Conservation (phyloP, 2,329 filamentous ascomycete species). For the Hypomyces rosellus region DNA sequence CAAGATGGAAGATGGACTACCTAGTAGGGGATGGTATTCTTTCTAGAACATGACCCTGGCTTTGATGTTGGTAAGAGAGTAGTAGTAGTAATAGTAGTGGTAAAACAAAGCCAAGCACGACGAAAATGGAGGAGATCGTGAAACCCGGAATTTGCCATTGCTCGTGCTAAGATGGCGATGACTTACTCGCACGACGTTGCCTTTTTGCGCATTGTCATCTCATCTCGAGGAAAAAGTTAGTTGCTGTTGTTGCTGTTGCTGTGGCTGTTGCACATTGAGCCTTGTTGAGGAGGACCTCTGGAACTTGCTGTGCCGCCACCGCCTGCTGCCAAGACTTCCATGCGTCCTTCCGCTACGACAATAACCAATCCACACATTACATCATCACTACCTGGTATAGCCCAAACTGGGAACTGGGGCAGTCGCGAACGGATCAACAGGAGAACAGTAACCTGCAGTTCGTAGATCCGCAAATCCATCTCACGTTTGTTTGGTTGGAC, state of each 20-base stretch:
- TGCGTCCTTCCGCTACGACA: slow-evolving; percentile 4
- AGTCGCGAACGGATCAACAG: slow-evolving; percentile 6
- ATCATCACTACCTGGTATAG: background rate
- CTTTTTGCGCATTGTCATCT: too few relatives aligned
- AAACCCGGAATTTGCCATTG: too few relatives aligned
- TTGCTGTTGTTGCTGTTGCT: background rate
- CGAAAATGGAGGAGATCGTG: too few relatives aligned
- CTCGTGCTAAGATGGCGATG: too few relatives aligned
- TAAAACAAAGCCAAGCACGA: too few relatives aligned
- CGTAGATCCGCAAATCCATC: slow-evolving; percentile 7
- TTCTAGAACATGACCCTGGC: too few relatives aligned
- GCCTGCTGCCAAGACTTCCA: slow-evolving; percentile 6
- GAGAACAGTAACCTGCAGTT: slow-evolving; percentile 3
- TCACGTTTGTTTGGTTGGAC: background rate
- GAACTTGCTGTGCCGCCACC: background rate
- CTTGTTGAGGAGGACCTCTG: background rate
- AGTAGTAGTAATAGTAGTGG: too few relatives aligned
- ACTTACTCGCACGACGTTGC: too few relatives aligned
- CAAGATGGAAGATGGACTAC: too few relatives aligned
- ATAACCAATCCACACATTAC: slow-evolving; percentile 3
- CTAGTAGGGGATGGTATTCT: too few relatives aligned
- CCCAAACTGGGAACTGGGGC: background rate
- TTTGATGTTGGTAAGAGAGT: too few relatives aligned
- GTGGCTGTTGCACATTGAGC: background rate
- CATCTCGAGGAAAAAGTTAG: background rate